Evolutionary conservation across 768 basidiomycete genomes (phyloP).

Genomic region (Sporobolomyces pararoseus): DNA sequence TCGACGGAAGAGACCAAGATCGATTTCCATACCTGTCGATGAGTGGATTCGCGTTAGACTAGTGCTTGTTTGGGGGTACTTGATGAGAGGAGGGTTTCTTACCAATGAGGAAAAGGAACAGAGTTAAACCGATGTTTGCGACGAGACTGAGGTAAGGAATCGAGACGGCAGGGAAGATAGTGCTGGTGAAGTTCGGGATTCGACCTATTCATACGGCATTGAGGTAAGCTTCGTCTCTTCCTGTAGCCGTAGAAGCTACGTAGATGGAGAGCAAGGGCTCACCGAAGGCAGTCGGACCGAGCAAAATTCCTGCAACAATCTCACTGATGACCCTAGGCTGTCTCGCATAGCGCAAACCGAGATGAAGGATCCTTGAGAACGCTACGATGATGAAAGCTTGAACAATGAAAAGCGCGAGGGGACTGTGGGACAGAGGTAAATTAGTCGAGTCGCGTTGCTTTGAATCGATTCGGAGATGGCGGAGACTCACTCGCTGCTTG

Average conservation of each 20-base stretch:
- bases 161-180: conserved; percentile 73
- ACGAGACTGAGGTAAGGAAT: conserved; percentile 65
- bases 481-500: conserved; percentile 19
- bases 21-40: conserved; percentile 81
- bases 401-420: conserved; percentile 36
- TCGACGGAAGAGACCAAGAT: conserved; percentile 64
- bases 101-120: conserved; percentile 58
- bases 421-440: not conserved
- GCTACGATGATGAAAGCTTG: conserved; percentile 61
- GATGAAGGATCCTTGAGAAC: conserved; percentile 70
- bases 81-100: not conserved
- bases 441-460: not conserved
- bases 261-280: too few species aligned
- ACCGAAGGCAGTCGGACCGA: conserved; percentile 59
- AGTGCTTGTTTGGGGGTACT: too few species aligned
- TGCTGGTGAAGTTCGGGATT: conserved; percentile 71
- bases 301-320: conserved; percentile 65
- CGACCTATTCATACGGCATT: conserved; percentile 46
- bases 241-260: too few species aligned
- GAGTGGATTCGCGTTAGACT: too few species aligned
- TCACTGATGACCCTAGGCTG: conserved; percentile 79
- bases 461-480: not conserved
- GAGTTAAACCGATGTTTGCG: conserved; percentile 60
- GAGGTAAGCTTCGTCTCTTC: too few species aligned
- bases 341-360: conserved; percentile 64